Conservation (phyloP, 441 rosid species). For the Syzygium syzygioides region DNA sequence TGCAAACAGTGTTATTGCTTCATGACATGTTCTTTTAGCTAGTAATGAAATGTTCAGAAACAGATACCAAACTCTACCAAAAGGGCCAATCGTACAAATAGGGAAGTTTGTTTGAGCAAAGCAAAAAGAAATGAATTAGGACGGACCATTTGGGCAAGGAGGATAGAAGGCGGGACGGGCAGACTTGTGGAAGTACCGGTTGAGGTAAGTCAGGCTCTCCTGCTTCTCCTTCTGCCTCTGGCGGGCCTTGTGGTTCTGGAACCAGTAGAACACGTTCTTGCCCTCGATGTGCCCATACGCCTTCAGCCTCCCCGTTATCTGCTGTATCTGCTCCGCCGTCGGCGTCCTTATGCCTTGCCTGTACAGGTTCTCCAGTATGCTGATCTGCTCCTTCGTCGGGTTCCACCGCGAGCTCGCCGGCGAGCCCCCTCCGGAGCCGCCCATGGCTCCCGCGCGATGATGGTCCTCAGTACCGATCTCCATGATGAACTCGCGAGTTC, state of each 20-base stretch:
- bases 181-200: constrained; percentile 23
- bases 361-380: constrained; percentile 62
- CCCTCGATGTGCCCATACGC: constrained; percentile 85
- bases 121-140: background rate
- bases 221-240: constrained; percentile 90
- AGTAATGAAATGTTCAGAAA: background rate
- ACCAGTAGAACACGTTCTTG: constrained; percentile 96
- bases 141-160: constrained; percentile 47
- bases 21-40: background rate
- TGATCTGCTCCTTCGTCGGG: constrained; percentile 87
- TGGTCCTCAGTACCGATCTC: constrained; percentile 17
- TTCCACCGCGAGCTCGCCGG: constrained; percentile 62
- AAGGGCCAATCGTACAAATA: background rate
- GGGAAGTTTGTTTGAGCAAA: background rate
- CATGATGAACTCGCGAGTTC: background rate
- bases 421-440: constrained; percentile 15
- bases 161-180: constrained; percentile 9
- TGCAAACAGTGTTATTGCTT: background rate
- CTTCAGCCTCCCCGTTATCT: constrained; percentile 62
- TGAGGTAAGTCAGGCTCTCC: constrained; percentile 55
- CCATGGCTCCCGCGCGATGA: constrained; percentile 3
- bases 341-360: constrained; percentile 82
- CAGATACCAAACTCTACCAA: background rate
- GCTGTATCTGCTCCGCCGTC: constrained; percentile 83
- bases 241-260: constrained; percentile 94